Base-by-base conservation (phyloP, 345 rosid species). In the Draba incana region DNA sequence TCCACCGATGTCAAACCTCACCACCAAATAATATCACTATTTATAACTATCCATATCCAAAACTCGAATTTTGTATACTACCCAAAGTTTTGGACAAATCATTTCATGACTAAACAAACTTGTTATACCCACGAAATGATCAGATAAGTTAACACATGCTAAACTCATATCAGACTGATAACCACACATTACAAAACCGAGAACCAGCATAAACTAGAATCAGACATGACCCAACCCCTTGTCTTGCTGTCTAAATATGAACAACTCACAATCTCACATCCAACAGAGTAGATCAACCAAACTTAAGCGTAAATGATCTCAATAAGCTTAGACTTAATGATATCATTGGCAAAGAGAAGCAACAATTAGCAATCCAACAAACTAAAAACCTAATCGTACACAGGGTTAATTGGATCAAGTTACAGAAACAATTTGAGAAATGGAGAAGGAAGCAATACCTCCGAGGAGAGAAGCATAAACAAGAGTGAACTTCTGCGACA, bases 391-490 rank as follows among this genome's bases (percentile, higher is more conserved):
- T 33, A 33, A 33, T 33, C 1, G 8, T 5, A 6, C 8, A 2
- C 37, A 6, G 37, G 37, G 8, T 33, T 6, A 33, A 33, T 4
- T 28, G 4, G 8, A 33, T 5, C 7, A 33, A 33, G 37, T 33
- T 1, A 6, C 37, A 33, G 7, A 33, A 33, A 33, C 37, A 33
- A 2, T 33, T 33, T 33, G 39, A 35, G 39, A 35, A 35, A 3
- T 35, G 39, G 8, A 35, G 10, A 35, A 35, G 10, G 39, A 35
- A 35, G 39, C 10, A 35, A 35, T 35, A 89, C 98, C 82, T 87
- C 96, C 96, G 27, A 87, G 84, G 23, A 77, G 57, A 62, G 66
- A 64, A 27, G 81, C 81, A 62, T 77, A 77, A 38, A 33, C 75
- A 48, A 77, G 67, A 57, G 81, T 77, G 10, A 67, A 33, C 62